A percentile compares a stretch with the other conserved stretches of the same genome.
Conservation (phyloP, 805 yeast genomes). For the Dipodascopsis uninucleata region DNA sequence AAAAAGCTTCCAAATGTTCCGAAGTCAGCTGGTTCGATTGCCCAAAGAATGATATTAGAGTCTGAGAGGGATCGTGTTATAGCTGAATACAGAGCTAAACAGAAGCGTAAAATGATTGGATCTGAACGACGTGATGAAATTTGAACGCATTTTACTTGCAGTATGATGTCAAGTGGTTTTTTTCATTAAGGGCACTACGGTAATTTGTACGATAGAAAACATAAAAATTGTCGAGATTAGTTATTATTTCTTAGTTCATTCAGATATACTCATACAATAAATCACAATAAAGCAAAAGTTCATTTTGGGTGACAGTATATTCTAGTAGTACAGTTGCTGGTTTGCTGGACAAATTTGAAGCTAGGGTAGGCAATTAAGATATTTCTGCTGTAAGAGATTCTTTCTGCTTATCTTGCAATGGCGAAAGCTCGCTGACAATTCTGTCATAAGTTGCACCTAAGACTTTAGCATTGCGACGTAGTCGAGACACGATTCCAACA, state of each 20-base stretch:
- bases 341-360: no score
- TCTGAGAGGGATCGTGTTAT: slow-evolving; percentile 39
- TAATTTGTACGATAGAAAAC: slow-evolving; percentile 1
- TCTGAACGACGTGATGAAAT: slow-evolving; percentile 1
- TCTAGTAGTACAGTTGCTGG: no score
- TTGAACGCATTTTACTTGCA: neutral
- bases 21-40: slow-evolving; percentile 40
- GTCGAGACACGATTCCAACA: slow-evolving; percentile 3
- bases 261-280: neutral
- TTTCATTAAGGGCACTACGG: no score
- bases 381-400: no score
- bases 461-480: slow-evolving; percentile 7
- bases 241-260: neutral
- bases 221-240: neutral
- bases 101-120: slow-evolving; percentile 21
- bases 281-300: no score
- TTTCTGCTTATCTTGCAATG: no score
- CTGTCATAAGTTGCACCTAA: slow-evolving; percentile 17
- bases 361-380: no score
- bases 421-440: slow-evolving; percentile 15
- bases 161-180: no score
- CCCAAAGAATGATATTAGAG: slow-evolving; percentile 39
- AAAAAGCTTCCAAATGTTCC: slow-evolving; percentile 39
- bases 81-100: slow-evolving; percentile 36
- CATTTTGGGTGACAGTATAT: no score